phyloP scores from a whole-genome alignment of 148 eudicot species.

The Cornus controversa region DNA sequence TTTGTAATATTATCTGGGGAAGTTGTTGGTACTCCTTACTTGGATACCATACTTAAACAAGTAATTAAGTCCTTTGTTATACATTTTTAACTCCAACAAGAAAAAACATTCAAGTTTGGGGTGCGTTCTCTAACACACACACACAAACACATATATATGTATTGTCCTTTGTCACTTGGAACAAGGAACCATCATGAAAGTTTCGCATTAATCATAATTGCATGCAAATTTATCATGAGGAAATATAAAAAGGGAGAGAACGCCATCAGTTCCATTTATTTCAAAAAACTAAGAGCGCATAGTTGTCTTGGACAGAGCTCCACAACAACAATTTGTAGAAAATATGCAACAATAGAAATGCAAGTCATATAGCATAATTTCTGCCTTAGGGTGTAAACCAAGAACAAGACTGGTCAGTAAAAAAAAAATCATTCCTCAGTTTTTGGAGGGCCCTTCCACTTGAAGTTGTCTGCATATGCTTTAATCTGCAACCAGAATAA shows the following conservation, averaged over 20 bases:
- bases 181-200: too few species aligned
- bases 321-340: background rate
- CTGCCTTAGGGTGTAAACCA: background rate
- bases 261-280: background rate
- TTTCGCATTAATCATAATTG: too few species aligned
- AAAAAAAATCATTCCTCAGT: conserved; percentile 14
- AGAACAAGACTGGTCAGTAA: background rate
- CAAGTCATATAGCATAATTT: conserved; percentile 8
- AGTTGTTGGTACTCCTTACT: too few species aligned
- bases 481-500: conserved; percentile 31
- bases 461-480: conserved; percentile 65
- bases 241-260: background rate
- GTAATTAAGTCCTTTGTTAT: too few species aligned
- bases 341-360: background rate
- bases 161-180: too few species aligned
- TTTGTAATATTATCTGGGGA: too few species aligned
- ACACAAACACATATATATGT: too few species aligned
- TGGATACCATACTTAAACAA: too few species aligned
- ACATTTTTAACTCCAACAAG: too few species aligned
- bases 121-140: too few species aligned
- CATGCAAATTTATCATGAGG: background rate
- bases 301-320: background rate
- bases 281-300: background rate
- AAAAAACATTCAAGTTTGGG: too few species aligned
- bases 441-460: conserved; percentile 58